These are phyloP conservation scores for Murraya koenigii DNA, from an alignment of 345 rosid species.

Conservation along the genomic window DNA sequence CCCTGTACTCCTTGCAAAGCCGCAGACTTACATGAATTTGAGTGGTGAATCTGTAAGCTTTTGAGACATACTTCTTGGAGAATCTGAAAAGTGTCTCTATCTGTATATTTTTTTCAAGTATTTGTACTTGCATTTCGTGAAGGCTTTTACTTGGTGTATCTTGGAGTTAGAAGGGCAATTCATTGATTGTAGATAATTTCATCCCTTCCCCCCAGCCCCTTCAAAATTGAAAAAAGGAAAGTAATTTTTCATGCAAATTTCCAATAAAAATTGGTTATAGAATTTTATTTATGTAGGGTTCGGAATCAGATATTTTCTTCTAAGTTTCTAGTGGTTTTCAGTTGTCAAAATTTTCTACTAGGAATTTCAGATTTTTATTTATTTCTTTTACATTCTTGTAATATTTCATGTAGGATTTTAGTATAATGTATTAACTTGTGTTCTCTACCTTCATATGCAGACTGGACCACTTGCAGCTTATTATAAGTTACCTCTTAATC, in stretches of 20 bases:
- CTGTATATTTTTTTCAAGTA: background rate
- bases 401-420: constrained; percentile 6
- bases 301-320: background rate
- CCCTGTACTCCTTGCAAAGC: constrained; percentile 68
- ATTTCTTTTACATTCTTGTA: background rate
- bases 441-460: constrained; percentile 31
- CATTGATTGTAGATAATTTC: background rate
- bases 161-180: background rate
- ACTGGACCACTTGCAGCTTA: constrained; percentile 91
- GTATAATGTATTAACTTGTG: constrained; percentile 7
- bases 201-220: background rate
- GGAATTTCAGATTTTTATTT: background rate
- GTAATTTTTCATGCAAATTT: background rate
- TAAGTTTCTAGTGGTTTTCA: background rate
- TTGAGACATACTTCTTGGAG: background rate
- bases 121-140: background rate
- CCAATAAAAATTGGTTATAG: background rate
- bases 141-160: background rate
- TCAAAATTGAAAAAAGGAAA: background rate
- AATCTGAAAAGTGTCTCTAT: background rate
- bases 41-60: constrained; percentile 84
- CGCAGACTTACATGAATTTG: constrained; percentile 93
- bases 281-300: background rate
- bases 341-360: background rate
- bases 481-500: constrained; percentile 81